These are phyloP conservation scores for Agapanthus africanus DNA, from an alignment of 106 monocot species.

Conservation along the genomic window DNA sequence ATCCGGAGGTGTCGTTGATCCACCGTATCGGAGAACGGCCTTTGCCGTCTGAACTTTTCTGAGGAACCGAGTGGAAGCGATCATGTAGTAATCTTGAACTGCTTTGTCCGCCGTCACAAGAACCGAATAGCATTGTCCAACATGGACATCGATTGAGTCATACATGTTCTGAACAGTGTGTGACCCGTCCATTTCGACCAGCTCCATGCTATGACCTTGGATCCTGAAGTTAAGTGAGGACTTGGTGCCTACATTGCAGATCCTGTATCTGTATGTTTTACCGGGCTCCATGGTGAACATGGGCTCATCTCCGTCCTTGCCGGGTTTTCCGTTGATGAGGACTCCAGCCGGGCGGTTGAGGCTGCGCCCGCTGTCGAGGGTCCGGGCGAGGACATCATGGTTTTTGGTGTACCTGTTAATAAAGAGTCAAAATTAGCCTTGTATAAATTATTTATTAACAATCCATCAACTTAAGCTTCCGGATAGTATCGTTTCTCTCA, in stretches of 20 bases:
- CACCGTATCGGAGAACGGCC: slow-evolving; percentile 35
- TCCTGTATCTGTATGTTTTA: slow-evolving; percentile 35
- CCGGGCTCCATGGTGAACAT: slow-evolving; percentile 30
- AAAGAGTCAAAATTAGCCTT: too few species aligned
- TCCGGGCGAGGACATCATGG: slow-evolving; percentile 22
- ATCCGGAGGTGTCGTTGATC: slow-evolving; percentile 20
- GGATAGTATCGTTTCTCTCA: too few species aligned
- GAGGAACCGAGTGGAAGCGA: slow-evolving; percentile 40
- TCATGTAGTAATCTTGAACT: slow-evolving; percentile 33
- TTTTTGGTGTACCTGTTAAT: slow-evolving; percentile 21
- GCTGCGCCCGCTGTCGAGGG: slow-evolving; percentile 28
- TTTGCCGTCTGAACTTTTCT: slow-evolving; percentile 21
- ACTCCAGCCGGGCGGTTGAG: slow-evolving; percentile 30
- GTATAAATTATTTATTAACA: too few species aligned
- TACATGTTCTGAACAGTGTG: slow-evolving; percentile 51
- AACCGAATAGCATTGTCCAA: slow-evolving; percentile 41
- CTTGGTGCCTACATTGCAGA: slow-evolving; percentile 43
- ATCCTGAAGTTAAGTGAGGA: slow-evolving; percentile 43
- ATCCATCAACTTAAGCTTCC: too few species aligned
- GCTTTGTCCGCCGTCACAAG: slow-evolving; percentile 36
- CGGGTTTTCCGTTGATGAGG: slow-evolving; percentile 38
- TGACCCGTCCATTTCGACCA: slow-evolving; percentile 48
- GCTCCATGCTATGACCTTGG: slow-evolving; percentile 37
- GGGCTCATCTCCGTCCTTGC: neutral
- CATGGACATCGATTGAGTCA: slow-evolving; percentile 44